Evolutionary conservation across 108 stramenopile species (phyloP), one percentile per base, ranked within the genome.

Genomic region (Ochromonas danica): DNA sequence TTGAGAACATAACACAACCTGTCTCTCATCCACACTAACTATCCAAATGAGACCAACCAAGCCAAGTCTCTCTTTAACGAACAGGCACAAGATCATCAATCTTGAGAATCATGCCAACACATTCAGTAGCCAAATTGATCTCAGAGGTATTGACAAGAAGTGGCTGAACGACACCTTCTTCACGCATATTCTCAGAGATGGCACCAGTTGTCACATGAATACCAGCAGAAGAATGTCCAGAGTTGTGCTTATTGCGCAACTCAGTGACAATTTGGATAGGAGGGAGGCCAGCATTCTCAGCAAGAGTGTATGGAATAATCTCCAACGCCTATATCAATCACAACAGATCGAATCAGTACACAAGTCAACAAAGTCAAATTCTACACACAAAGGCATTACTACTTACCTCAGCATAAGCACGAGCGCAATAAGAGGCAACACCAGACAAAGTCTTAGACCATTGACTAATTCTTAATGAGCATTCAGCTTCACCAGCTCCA

Each of bases 251-350:
- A 77, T 91, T 92, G 43, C 97, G 90, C 40, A 96, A 86, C 81
- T 95, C 94, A 2, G 98, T 99, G 61, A 99, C 97, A 43, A 96
- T 92, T 62, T 93, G 83, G 85, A 99, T 98, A 28, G 98, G 96
- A 81, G 96, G 96, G 89, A 98, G 88, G 0, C 98, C 98, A 14
- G 97, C 96, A 86, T 99, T 99, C 87, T 99, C 98, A 1, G 98
- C 98, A 43, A 99, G 87, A 1, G 98, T 99, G 86, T 98, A 99
- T 2, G 98, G 97, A 71, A 99, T 94, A 33, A 98, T 93, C 89
- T 97, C 96, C 70, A 99, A 83, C 0, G 84, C 0, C 33, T 33
- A 10, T 30, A 35, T 17, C 30, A n/a, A 81, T 36, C 0, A 71
- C 70, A 1, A 22, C 79, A 61, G 35, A 61, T 42, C 28, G 0